These are phyloP conservation scores for Suillus clintonianus DNA, from an alignment of 768 basidiomycete genomes.

Conservation along the genomic window DNA sequence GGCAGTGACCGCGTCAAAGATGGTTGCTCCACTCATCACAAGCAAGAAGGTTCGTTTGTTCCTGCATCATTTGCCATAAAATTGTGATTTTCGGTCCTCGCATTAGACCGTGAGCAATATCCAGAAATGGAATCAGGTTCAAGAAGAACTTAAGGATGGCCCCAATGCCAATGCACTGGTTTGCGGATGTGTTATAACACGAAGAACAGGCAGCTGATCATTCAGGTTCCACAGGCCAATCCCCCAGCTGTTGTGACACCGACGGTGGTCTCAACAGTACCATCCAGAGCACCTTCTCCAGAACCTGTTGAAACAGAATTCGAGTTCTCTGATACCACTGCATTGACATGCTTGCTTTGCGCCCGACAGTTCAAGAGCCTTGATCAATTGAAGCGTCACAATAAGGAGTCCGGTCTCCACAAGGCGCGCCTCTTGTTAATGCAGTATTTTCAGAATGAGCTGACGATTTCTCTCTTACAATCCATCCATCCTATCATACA, in stretches of 20 bases:
- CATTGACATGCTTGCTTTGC: constrained; percentile 86
- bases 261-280: constrained; percentile 14
- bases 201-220: constrained; percentile 8
- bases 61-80: not conserved
- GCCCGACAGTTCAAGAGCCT: constrained; percentile 88
- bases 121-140: constrained; percentile 95
- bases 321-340: constrained; percentile 77
- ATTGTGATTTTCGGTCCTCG: constrained; percentile 3
- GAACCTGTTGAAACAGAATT: constrained; percentile 61
- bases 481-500: constrained; percentile 36
- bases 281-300: constrained; percentile 36
- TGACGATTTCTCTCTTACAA: constrained; percentile 30
- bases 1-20: constrained; percentile 55
- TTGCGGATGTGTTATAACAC: constrained; percentile 15
- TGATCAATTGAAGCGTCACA: constrained; percentile 87
- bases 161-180: constrained; percentile 26
- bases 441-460: constrained; percentile 25
- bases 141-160: constrained; percentile 75
- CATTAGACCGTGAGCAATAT: constrained; percentile 85
- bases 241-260: constrained; percentile 7
- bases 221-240: constrained; percentile 13
- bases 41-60: constrained; percentile 71
- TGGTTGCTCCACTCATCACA: constrained; percentile 78
- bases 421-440: constrained; percentile 63
- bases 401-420: constrained; percentile 92